These are phyloP conservation scores for Agrostemma githago DNA, from an alignment of 148 eudicot genomes.

Conservation along the genomic window DNA sequence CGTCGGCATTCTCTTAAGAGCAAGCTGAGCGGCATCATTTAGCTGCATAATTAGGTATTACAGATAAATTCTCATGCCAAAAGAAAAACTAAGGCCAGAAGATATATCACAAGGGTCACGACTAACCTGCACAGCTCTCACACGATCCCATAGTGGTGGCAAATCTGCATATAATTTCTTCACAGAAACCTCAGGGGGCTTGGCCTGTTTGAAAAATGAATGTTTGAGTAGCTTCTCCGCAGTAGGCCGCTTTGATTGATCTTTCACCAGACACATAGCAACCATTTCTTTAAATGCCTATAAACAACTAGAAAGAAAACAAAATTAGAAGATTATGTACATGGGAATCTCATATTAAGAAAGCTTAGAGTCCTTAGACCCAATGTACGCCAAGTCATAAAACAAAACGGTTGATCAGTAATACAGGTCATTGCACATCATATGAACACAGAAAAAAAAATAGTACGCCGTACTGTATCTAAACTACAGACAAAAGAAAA, in stretches of 20 bases:
- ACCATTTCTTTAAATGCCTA: conserved; percentile 98
- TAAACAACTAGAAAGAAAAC: conserved; percentile 23
- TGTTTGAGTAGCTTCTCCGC: conserved; percentile 91
- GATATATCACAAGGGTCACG: neutral
- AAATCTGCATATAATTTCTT: conserved; percentile 79
- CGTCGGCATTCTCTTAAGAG: conserved; percentile 88
- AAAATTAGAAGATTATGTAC: conserved; percentile 23
- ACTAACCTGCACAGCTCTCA: conserved; percentile 76
- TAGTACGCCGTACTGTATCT: too few species aligned
- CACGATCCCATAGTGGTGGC: conserved; percentile 92
- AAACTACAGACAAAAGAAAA: neutral
- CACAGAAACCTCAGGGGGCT: conserved; percentile 85
- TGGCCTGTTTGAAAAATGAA: conserved; percentile 87
- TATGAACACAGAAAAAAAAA: neutral
- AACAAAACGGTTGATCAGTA: neutral
- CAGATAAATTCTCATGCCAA: neutral
- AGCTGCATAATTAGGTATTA: conserved; percentile 37
- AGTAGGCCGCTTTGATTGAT: conserved; percentile 90
- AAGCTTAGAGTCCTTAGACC: neutral
- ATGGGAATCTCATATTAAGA: neutral
- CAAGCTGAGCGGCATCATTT: conserved; percentile 95
- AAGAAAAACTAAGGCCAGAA: conserved; percentile 14
- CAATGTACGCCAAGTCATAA: neutral
- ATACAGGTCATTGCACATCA: neutral
- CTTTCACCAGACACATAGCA: conserved; percentile 99